A percentile compares a stretch with the other conserved stretches of the same genome.
Evolutionary conservation across 495 filamentous ascomycete genomes (phyloP).

Genomic region (Xylaria intraflava): DNA sequence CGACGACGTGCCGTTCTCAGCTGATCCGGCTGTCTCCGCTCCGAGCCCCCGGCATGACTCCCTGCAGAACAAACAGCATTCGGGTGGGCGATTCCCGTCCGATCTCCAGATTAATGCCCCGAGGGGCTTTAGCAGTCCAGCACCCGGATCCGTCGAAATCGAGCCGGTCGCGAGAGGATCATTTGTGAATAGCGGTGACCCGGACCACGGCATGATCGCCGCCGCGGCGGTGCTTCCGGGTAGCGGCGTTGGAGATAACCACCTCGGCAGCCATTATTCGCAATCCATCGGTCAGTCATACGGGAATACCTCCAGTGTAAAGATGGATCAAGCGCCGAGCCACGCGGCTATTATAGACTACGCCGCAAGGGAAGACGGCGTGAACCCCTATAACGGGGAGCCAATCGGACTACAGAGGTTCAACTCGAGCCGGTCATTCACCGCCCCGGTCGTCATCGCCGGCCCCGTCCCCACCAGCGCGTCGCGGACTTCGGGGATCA

Average conservation of each 20-base stretch:
- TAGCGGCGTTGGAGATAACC: conserved; percentile 30
- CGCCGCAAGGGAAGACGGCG: conserved; percentile 36
- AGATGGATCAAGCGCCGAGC: conserved; percentile 29
- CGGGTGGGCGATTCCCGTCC: conserved; percentile 87
- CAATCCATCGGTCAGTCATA: conserved; percentile 25
- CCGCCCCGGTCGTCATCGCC: conserved; percentile 9
- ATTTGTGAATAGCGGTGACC: conserved; percentile 7
- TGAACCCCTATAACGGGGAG: conserved; percentile 40
- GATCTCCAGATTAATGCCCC: conserved; percentile 67
- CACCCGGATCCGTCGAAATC: conserved; percentile 51
- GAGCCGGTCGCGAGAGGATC: conserved; percentile 13
- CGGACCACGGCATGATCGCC: conserved; percentile 51
- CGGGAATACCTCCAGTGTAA: conserved; percentile 26
- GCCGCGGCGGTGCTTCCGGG: conserved; percentile 48
- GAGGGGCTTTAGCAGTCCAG: conserved; percentile 71
- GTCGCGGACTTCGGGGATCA: conserved; percentile 10
- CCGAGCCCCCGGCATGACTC: conserved; percentile 41
- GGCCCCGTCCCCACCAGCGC: conserved; percentile 12
- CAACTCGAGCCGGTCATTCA: neutral
- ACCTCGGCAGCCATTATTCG: conserved; percentile 11
- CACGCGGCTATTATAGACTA: conserved; percentile 33
- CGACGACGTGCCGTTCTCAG: conserved; percentile 78
- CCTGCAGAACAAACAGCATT: conserved; percentile 55
- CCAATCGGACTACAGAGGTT: conserved; percentile 19
- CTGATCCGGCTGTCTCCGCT: conserved; percentile 43